These are phyloP conservation scores for Coemansia sp. DNA, from an alignment of 192 early-diverging fungal genomes.

Conservation along the genomic window DNA sequence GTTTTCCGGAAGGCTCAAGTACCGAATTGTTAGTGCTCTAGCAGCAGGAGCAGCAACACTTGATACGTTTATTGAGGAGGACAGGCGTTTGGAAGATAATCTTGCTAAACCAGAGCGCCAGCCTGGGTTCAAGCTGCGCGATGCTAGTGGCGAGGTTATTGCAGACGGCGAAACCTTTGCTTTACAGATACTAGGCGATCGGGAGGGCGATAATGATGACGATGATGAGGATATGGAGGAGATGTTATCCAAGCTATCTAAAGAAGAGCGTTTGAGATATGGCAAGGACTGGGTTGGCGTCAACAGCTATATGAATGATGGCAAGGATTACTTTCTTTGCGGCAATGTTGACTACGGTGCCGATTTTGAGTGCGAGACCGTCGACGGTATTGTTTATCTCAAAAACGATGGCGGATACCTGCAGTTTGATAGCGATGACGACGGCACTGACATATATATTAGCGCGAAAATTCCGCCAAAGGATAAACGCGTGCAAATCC, in stretches of 20 bases:
- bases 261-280: background rate
- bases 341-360: background rate
- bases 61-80: background rate
- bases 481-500: slow-evolving; percentile 1
- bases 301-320: background rate
- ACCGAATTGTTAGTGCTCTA: background rate
- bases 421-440: background rate
- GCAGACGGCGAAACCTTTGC: background rate
- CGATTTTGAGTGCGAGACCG: background rate
- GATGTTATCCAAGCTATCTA: background rate
- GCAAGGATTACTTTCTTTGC: background rate
- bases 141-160: background rate
- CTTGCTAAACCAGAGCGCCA: background rate
- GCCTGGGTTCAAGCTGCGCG: slow-evolving; percentile 5
- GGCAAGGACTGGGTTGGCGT: background rate
- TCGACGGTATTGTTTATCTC: background rate
- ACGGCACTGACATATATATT: background rate
- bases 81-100: background rate
- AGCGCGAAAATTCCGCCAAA: background rate
- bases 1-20: background rate
- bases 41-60: background rate
- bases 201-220: background rate
- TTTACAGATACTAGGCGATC: background rate
- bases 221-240: background rate
- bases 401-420: background rate